Evolutionary conservation across 371 early-diverging fungal species (phyloP), one percentile per base, ranked within the genome.

Genomic region (Mortierella sp.): DNA sequence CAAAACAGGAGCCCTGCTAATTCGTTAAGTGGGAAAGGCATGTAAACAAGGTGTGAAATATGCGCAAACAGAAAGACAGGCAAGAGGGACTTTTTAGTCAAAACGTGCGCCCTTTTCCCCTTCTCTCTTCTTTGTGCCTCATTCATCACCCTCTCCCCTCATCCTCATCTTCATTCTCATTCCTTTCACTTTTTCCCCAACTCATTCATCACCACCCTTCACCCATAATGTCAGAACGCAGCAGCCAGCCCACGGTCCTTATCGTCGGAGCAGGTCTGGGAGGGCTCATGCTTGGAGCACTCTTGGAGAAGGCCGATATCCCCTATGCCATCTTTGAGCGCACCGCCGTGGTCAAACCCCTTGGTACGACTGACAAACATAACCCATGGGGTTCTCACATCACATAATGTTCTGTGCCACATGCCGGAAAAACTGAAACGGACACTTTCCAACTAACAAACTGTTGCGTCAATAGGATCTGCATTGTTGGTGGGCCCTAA

Each of bases 211-310:
- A 5, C 51, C 51, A 21, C 0, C 63, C 21, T 60, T 14, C 63
- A 51, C 63, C 32, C 60, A 63, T 63, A 32, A 32, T 35, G 63
- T 18, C 35, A 18, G 63, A 63, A 35, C 38, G 14, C 18, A 27
- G 16, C 60, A 35, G 21, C 35, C 14, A 63, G 35, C 63, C 63
- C 63, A 63, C 35, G 63, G 63, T 63, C 18, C 63, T 63, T 63
- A 63, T 63, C 7, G 63, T 63, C 63, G 63, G 63, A 63, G 63
- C 63, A 32, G 63, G 63, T 8, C 18, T 63, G 16, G 63, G 63
- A 63, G 63, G 63, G 35, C 63, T 63, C 35, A 63, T 63, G 63
- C 63, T 63, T 63, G 63, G 63, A 35, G 63, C 63, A 32, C 63
- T 63, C 18, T 32, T 63, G 18, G 63, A 63, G 21, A 63, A 35